These are phyloP conservation scores for Calocybe indica DNA, from an alignment of 768 basidiomycete genomes.

Conservation along the genomic window DNA sequence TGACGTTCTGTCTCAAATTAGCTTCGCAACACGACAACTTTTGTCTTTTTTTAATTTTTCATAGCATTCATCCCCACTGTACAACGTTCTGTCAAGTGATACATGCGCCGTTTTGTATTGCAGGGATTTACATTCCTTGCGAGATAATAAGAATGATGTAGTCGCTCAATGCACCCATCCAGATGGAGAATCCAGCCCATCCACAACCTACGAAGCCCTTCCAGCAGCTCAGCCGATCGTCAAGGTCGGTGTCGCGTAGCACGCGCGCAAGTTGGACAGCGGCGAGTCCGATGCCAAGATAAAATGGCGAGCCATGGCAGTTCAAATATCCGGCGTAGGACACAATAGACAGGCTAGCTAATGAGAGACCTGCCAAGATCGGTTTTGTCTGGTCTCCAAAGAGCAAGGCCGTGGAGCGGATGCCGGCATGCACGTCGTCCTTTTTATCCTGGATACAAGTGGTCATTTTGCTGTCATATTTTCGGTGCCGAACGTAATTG, in stretches of 20 bases:
- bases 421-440: slow-evolving; percentile 84
- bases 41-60: no score
- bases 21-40: no score
- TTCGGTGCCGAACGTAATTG: not conserved
- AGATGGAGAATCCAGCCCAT: slow-evolving; percentile 83
- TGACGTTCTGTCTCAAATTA: no score
- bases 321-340: slow-evolving; percentile 79
- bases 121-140: no score
- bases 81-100: no score
- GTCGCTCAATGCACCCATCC: slow-evolving; percentile 75
- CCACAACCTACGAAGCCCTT: slow-evolving; percentile 83
- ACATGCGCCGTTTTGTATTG: no score
- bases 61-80: no score
- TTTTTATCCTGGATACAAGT: slow-evolving; percentile 65
- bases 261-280: slow-evolving; percentile 75
- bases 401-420: slow-evolving; percentile 90
- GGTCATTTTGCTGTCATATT: slow-evolving; percentile 1
- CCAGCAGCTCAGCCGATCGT: slow-evolving; percentile 80
- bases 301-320: slow-evolving; percentile 72
- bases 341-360: slow-evolving; percentile 66
- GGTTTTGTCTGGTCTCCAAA: slow-evolving; percentile 76
- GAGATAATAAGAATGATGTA: slow-evolving; percentile 34
- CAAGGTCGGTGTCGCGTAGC: slow-evolving; percentile 68
- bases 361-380: slow-evolving; percentile 70
- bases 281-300: slow-evolving; percentile 68